Base-by-base conservation (phyloP, 1,284 basidiomycete species). In the Ganoderma leucocontextum region DNA sequence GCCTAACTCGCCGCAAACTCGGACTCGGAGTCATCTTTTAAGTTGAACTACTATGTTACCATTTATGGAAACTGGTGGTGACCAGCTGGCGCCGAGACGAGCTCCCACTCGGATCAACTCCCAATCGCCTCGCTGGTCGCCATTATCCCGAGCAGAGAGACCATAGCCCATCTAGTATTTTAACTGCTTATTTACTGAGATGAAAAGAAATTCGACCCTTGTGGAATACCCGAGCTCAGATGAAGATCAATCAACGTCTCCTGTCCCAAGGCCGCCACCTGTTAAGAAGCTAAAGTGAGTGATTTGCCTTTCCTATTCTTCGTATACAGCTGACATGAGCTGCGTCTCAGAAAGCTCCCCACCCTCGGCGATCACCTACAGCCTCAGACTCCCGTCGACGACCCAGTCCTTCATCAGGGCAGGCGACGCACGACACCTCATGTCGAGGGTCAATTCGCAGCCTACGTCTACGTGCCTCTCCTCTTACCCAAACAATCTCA, bases 391-490 rank as follows among this genome's bases (percentile, higher is more conserved):
- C 91, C 89, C 0, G 74, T 85, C 9, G 91, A 94, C 75, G 80
- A 92, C 73, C 93, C 94, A 2, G 80, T 87, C 5, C 80, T 87
- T 12, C 94, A 95, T 76, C 93, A 95, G 80, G 94, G 94, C 17
- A 86, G 95, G n/a, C 82, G 83, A 62, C 87, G 94, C n/a, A 83
- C 87, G 0, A 83, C 81, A 0, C 92, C 93, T 0, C 92, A 95
- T 75, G 86, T 93, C 12, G 91, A 94, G 36, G 95, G 94, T 0
- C 93, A 95, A 77, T 95, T 87, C 76, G 88, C 90, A 1, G 84
- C 90, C 17, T 88, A 95, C 80, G 85, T 95, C 66, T 95, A 92
- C 76, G 83, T 94, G 12, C 86, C 90, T 2, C 75, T 94, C 63
- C 69, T 77, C 29, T 66, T 93, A 36, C 78, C 82, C 17, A 79